Evolutionary conservation across 1,284 basidiomycete species (phyloP).

Genomic region (Acaromyces ingoldii): DNA sequence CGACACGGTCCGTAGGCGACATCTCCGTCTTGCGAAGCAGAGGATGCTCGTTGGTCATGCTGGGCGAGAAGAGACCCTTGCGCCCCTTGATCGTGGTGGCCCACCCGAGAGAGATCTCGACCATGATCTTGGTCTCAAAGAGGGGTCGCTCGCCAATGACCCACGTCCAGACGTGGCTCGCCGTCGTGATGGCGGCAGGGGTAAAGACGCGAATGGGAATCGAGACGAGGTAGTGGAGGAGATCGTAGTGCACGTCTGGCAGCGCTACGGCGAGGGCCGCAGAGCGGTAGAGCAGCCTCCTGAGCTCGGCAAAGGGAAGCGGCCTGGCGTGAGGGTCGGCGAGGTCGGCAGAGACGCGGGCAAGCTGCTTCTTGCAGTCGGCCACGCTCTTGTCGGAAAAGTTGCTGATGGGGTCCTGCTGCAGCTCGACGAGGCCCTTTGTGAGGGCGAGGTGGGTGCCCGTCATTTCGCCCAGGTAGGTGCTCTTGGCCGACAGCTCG

Average conservation of each 20-base stretch:
- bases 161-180: slow-evolving; percentile 96
- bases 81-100: slow-evolving; percentile 74
- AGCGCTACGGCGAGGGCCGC: slow-evolving; percentile 56
- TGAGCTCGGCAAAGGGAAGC: slow-evolving; percentile 61
- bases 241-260: slow-evolving; percentile 66
- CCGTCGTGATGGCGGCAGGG: slow-evolving; percentile 75
- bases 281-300: slow-evolving; percentile 78
- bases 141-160: slow-evolving; percentile 80
- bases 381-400: slow-evolving; percentile 59
- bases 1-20: slow-evolving; percentile 80
- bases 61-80: slow-evolving; percentile 51
- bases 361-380: slow-evolving; percentile 68
- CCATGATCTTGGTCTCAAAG: slow-evolving; percentile 70
- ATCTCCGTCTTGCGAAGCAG: slow-evolving; percentile 82
- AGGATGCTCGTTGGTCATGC: slow-evolving; percentile 66
- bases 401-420: slow-evolving; percentile 61
- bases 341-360: slow-evolving; percentile 61
- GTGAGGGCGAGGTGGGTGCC: slow-evolving; percentile 66
- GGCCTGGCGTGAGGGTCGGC: background rate
- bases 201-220: slow-evolving; percentile 86
- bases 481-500: slow-evolving; percentile 39
- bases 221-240: slow-evolving; percentile 80
- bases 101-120: slow-evolving; percentile 85
- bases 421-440: slow-evolving; percentile 58
- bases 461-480: slow-evolving; percentile 66